Conservation (phyloP, 768 basidiomycete species). For the Collybia sordida region DNA sequence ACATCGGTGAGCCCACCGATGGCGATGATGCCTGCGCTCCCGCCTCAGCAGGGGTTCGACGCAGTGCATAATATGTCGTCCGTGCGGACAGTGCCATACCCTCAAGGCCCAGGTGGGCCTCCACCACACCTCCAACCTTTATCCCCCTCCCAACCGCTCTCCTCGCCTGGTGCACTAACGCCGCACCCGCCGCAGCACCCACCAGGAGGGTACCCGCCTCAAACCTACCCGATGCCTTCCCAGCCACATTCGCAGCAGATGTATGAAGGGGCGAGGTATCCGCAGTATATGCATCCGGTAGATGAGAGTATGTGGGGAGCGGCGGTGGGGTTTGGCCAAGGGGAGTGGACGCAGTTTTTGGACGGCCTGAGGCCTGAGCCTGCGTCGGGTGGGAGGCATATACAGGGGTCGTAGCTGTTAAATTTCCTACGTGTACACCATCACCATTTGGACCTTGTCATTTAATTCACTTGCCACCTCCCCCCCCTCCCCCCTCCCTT, state of each 20-base stretch:
- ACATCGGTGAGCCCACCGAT: conserved; percentile 59
- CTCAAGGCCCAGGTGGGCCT: not conserved
- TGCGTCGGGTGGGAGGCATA: conserved; percentile 28
- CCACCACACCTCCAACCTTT: not conserved
- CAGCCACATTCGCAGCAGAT: conserved; percentile 27
- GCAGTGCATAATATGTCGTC: conserved; percentile 18
- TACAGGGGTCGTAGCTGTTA: conserved; percentile 30
- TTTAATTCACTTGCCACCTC: too few species aligned
- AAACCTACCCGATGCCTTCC: conserved; percentile 16
- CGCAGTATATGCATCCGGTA: conserved; percentile 49
- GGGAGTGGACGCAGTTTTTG: conserved; percentile 68
- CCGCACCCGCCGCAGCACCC: not conserved
- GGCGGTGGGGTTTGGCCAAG: conserved; percentile 70
- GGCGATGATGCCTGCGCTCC: conserved; percentile 32
- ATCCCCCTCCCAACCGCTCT: not conserved
- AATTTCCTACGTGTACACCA: not conserved
- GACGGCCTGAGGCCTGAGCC: conserved; percentile 59
- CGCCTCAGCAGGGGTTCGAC: conserved; percentile 37
- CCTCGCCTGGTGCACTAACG: not conserved
- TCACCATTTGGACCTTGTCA: conserved; percentile 9
- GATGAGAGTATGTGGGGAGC: conserved; percentile 79
- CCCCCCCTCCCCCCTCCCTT: conserved; percentile 16
- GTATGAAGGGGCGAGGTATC: conserved; percentile 42
- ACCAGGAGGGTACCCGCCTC: conserved; percentile 13
- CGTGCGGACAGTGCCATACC: conserved; percentile 5